Base-by-base conservation (phyloP, 1,139 yeast genomes). In the Candida sp. region DNA sequence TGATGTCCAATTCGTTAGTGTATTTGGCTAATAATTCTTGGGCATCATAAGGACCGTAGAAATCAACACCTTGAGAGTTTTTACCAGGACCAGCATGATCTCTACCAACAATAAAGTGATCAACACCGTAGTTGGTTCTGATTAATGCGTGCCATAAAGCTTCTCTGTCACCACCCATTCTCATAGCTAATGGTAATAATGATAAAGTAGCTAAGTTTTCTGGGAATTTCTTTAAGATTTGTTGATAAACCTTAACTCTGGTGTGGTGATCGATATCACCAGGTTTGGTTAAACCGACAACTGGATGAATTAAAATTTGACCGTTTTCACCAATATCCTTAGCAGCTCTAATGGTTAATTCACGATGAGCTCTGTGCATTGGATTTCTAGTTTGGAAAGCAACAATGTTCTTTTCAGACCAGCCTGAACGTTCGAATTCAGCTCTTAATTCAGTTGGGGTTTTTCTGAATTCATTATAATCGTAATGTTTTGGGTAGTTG, bases 151-250 rank as follows among this genome's bases (percentile, higher is more conserved):
- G 98, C 98, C 98, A 91, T 43, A 91, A 86, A 30, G 98, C 98
- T 72, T 91, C 98, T 66, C 97, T 84, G 66, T 93, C 97, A 66
- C 98, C 98, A 49, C 95, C 97, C 98, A 91, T 91, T 77, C 98
- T 84, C 98, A 91, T 91, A 40, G 98, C 98, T 57, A 91, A 76
- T 15, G 98, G 98, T 60, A 91, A 75, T 52, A 91, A 74, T 9
- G 97, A 85, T 51, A 91, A 75, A 52, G 88, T 81, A 9, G 97
- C 98, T 78, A 91, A 84, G 45, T 97, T 97, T 49, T 84, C 86
- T 45, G 98, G 98, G 68, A 87, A 91, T 60, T 93, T 85, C 66
- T 90, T 87, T 65, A 91, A 80, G 56, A 91, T 83, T 56, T 93
- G 95, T 68, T 87, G 88, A 74, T 91, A 91, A 7, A 91, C 98